Evolutionary conservation across 305 asterid species (phyloP).

Genomic region (Fraxinus dipetala): DNA sequence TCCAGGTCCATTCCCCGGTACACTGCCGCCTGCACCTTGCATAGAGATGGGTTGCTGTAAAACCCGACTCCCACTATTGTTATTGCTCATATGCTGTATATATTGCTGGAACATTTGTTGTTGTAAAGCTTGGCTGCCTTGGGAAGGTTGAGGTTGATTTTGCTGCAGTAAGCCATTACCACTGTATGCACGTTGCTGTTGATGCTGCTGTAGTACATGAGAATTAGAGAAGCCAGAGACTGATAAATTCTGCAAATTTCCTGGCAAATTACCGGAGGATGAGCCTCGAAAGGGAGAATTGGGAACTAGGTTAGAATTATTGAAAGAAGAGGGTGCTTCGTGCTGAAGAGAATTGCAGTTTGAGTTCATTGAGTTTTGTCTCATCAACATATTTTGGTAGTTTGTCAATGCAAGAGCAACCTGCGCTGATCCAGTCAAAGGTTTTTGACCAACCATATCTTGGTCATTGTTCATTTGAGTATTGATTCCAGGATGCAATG

Average conservation of each 20-base stretch:
- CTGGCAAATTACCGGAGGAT: not conserved
- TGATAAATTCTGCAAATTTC: constrained; percentile 30
- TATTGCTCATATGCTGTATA: constrained; percentile 56
- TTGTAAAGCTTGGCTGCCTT: constrained; percentile 54
- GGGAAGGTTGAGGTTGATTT: constrained; percentile 40
- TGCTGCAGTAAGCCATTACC: constrained; percentile 40
- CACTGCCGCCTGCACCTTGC: constrained; percentile 37
- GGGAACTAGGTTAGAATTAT: constrained; percentile 41
- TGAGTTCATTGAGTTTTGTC: constrained; percentile 76
- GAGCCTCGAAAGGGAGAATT: constrained; percentile 43
- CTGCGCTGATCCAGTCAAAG: constrained; percentile 67
- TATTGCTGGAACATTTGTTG: constrained; percentile 80
- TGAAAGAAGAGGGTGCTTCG: constrained; percentile 57
- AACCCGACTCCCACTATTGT: constrained; percentile 35
- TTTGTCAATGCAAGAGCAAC: constrained; percentile 64
- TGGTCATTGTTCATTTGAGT: constrained; percentile 50
- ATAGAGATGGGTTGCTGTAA: constrained; percentile 34
- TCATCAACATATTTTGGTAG: constrained; percentile 65
- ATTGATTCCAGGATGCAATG: constrained; percentile 56
- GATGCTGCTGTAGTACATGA: constrained; percentile 34
- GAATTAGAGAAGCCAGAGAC: constrained; percentile 33
- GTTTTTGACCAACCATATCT: constrained; percentile 50
- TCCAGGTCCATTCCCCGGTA: constrained; percentile 29
- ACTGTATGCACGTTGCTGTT: constrained; percentile 22
- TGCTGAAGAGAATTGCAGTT: constrained; percentile 42